Evolutionary conservation across 345 rosid species (phyloP).

Genomic region (Syzygium aromaticum): DNA sequence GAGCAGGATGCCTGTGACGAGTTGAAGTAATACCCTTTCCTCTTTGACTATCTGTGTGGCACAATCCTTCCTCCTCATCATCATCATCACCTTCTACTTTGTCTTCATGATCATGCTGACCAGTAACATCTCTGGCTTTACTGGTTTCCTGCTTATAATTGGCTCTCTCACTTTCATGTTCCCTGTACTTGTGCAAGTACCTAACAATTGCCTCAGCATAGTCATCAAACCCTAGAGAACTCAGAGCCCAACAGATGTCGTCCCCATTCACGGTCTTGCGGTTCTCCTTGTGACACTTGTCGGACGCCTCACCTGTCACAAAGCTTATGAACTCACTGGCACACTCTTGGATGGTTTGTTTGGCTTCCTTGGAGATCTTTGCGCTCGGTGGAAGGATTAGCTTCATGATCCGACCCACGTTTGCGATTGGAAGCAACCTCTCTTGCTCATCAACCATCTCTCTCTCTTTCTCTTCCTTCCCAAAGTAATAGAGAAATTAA

Average conservation of each 20-base stretch:
- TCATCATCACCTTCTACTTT: constrained; percentile 18
- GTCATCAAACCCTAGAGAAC: constrained; percentile 67
- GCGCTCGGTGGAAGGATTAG: constrained; percentile 63
- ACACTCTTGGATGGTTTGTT: constrained; percentile 77
- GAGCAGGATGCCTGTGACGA: background rate
- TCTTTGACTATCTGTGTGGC: background rate
- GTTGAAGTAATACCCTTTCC: background rate
- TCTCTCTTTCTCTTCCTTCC: background rate
- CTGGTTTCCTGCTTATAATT: background rate
- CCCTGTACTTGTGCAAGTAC: constrained; percentile 51
- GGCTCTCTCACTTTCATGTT: constrained; percentile 47
- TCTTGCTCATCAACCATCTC: constrained; percentile 56
- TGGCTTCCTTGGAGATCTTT: constrained; percentile 80
- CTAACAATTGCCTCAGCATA: constrained; percentile 59
- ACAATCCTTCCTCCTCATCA: constrained; percentile 18
- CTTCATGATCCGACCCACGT: constrained; percentile 73
- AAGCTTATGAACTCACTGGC: constrained; percentile 81
- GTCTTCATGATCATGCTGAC: constrained; percentile 7
- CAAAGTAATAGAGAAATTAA: background rate
- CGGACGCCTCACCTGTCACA: constrained; percentile 79
- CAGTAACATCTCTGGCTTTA: background rate
- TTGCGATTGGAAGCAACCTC: constrained; percentile 64
- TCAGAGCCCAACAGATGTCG: constrained; percentile 79
- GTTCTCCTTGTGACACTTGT: constrained; percentile 77
- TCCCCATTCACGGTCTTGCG: constrained; percentile 85